Percentiles rank a stretch among this genome's conserved stretches.
phyloP scores from a whole-genome alignment of 306 rosid species.

The Corylus avellana region DNA sequence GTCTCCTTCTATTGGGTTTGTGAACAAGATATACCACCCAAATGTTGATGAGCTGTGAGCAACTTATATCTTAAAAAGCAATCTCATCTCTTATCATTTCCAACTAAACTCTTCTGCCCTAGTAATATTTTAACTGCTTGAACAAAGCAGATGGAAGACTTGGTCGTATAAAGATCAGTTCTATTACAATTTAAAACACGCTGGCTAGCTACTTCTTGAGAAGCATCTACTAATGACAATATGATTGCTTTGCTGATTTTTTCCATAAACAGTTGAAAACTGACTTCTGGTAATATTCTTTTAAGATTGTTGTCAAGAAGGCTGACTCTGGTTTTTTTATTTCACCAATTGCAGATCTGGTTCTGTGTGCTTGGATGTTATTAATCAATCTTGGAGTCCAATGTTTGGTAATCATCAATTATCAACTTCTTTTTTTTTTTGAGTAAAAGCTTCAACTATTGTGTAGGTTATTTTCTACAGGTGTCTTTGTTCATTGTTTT shows the following conservation, averaged over 20 bases:
- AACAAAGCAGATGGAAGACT: not conserved
- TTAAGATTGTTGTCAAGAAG: slow-evolving; percentile 8
- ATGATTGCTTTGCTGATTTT: slow-evolving; percentile 6
- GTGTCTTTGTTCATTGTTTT: slow-evolving; percentile 3
- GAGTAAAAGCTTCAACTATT: slow-evolving; percentile 21
- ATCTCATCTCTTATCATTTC: not conserved
- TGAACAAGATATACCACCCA: slow-evolving; percentile 95
- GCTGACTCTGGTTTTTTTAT: slow-evolving; percentile 34
- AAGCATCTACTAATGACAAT: slow-evolving; percentile 14
- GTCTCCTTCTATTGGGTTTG: slow-evolving; percentile 96
- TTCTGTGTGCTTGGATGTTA: slow-evolving; percentile 97
- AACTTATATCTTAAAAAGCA: slow-evolving; percentile 25
- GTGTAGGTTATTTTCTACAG: slow-evolving; percentile 6
- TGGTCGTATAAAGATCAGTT: not conserved
- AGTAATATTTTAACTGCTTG: not conserved
- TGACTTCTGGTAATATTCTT: not conserved
- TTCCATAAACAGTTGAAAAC: not conserved
- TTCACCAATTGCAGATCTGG: slow-evolving; percentile 78
- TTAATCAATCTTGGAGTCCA: slow-evolving; percentile 99
- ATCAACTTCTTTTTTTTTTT: slow-evolving; percentile 65
- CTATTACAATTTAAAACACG: not conserved
- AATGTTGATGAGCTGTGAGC: slow-evolving; percentile 98
- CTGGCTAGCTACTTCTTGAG: not conserved
- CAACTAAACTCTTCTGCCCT: not conserved
- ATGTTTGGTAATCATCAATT: slow-evolving; percentile 76